Percentiles rank a stretch among this genome's conserved stretches.
phyloP scores from a whole-genome alignment of 805 yeast genomes.

The Scheffersomyces lignosus region DNA sequence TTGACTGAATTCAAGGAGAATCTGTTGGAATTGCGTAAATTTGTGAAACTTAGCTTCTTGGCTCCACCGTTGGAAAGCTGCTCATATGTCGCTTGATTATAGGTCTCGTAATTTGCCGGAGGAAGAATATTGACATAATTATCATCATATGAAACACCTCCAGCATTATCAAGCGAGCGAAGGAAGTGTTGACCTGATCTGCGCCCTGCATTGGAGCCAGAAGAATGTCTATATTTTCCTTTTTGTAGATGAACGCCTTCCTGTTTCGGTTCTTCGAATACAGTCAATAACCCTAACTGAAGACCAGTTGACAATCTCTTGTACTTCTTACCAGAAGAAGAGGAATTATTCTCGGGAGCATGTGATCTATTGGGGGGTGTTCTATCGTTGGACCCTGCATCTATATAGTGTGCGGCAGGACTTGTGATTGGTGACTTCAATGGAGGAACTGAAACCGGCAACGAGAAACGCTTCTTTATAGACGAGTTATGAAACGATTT shows the following conservation, averaged over 20 bases:
- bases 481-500: slow-evolving; percentile 37
- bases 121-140: slow-evolving; percentile 24
- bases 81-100: slow-evolving; percentile 37
- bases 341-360: slow-evolving; percentile 5
- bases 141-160: slow-evolving; percentile 21
- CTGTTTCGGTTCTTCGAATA: slow-evolving; percentile 30
- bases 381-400: background rate
- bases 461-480: slow-evolving; percentile 25
- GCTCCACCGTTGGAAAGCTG: slow-evolving; percentile 25
- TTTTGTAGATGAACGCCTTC: background rate
- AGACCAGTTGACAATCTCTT: slow-evolving; percentile 38
- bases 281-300: slow-evolving; percentile 39
- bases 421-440: slow-evolving; percentile 2
- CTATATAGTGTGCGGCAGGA: slow-evolving; percentile 1
- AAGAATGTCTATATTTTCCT: background rate
- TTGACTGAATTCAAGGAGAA: slow-evolving; percentile 53
- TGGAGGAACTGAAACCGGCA: slow-evolving; percentile 11
- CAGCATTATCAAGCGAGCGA: no score
- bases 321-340: slow-evolving; percentile 21
- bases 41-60: slow-evolving; percentile 8
- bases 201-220: background rate
- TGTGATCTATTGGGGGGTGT: background rate
- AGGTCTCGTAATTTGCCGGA: slow-evolving; percentile 26
- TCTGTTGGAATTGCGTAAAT: slow-evolving; percentile 26
- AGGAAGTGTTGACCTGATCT: background rate